A percentile compares a stretch with the other conserved stretches of the same genome.
These are phyloP conservation scores for Cystofilobasidium ferigula DNA, from an alignment of 768 basidiomycete genomes.

Conservation along the genomic window DNA sequence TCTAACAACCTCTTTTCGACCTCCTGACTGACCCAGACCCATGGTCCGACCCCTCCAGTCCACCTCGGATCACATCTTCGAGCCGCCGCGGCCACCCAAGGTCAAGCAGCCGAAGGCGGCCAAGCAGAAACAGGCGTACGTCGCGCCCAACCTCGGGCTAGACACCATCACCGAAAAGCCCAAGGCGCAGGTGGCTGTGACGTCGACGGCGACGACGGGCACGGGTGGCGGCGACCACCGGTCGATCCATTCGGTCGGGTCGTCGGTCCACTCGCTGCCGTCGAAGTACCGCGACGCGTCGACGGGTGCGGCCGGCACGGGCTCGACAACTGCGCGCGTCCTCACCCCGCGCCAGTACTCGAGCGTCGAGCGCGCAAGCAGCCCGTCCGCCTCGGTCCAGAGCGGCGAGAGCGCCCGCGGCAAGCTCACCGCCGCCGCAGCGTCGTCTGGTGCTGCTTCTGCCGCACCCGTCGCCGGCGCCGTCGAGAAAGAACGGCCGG, in stretches of 20 bases:
- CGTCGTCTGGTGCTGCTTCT: background rate
- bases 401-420: background rate
- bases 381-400: background rate
- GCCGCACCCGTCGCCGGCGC: too few species aligned
- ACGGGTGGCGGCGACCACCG: constrained; percentile 2
- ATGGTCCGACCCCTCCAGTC: background rate
- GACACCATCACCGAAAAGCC: constrained; percentile 23
- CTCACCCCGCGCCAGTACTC: constrained; percentile 9
- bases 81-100: constrained; percentile 19
- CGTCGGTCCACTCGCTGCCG: background rate
- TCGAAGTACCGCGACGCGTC: constrained; percentile 6
- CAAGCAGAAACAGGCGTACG: constrained; percentile 8
- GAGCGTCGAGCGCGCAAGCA: background rate
- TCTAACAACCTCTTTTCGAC: background rate
- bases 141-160: constrained; percentile 10
- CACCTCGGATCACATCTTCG: constrained; percentile 24
- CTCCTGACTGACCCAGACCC: background rate
- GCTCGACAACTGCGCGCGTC: background rate
- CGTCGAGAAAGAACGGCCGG: constrained; percentile 12
- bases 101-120: constrained; percentile 24
- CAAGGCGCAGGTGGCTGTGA: background rate
- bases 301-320: background rate
- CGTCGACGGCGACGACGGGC: background rate
- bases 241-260: background rate
- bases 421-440: background rate